A percentile compares a stretch with the other conserved stretches of the same genome.
Conservation (phyloP, 192 early-diverging fungal genomes). For the Backusella westeae region DNA sequence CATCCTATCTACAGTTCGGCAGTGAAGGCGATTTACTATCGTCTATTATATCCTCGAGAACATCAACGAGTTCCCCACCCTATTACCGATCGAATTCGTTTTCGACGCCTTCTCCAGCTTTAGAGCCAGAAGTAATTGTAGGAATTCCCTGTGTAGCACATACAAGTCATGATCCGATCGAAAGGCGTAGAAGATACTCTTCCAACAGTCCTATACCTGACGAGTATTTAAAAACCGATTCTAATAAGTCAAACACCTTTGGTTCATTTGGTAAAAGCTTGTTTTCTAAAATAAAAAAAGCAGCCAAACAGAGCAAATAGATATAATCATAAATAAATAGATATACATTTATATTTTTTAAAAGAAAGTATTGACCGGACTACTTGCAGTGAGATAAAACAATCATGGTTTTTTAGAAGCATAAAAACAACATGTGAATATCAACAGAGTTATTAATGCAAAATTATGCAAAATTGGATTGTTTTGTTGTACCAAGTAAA, state of each 20-base stretch:
- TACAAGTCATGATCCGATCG: not conserved
- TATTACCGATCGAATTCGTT: not conserved
- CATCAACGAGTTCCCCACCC: not conserved
- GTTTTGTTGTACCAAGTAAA: not conserved
- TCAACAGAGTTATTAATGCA: not conserved
- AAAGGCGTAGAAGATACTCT: not conserved
- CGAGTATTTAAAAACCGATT: not conserved
- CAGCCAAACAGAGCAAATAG: not conserved
- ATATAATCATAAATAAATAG: not conserved
- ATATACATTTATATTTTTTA: not conserved
- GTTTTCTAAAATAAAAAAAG: not conserved
- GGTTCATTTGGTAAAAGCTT: conserved; percentile 2
- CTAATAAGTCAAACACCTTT: not conserved
- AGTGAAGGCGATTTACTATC: conserved; percentile 1
- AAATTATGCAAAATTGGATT: not conserved
- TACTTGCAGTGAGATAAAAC: not conserved
- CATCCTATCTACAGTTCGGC: not conserved
- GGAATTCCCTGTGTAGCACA: not conserved
- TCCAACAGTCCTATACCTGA: not conserved
- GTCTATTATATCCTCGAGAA: not conserved
- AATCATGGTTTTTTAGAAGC: not conserved
- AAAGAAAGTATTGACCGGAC: not conserved
- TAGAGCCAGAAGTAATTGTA: not conserved
- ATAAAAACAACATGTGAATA: not conserved
- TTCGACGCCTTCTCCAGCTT: not conserved